Evolutionary conservation across 768 basidiomycete genomes (phyloP).

Genomic region (Psilocybe tampanensis): DNA sequence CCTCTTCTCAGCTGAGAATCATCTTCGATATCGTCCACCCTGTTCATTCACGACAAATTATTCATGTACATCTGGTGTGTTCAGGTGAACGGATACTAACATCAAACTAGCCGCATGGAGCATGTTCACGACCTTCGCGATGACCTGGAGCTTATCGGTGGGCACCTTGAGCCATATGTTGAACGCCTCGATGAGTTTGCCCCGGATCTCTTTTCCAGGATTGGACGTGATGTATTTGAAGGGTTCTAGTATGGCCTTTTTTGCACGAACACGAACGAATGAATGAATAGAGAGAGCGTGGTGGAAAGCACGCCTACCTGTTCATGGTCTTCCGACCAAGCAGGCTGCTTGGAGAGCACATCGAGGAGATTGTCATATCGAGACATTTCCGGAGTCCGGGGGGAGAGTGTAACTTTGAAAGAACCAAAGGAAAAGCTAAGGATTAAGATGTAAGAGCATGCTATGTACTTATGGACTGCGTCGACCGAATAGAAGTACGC

Average conservation of each 20-base stretch:
- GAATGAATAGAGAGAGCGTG: background rate
- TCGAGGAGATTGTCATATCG: conserved; percentile 44
- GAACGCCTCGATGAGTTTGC: conserved; percentile 89
- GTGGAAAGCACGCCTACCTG: conserved; percentile 22
- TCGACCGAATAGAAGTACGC: too few species aligned
- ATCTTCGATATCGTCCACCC: conserved; percentile 95
- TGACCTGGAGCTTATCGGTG: conserved; percentile 64
- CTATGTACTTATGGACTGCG: too few species aligned
- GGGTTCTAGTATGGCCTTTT: conserved; percentile 76
- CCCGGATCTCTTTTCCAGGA: conserved; percentile 92
- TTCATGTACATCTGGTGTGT: background rate
- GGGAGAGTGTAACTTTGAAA: too few species aligned
- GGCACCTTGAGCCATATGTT: conserved; percentile 91
- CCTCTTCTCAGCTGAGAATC: conserved; percentile 87
- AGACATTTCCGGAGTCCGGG: conserved; percentile 23
- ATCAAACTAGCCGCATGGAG: conserved; percentile 92
- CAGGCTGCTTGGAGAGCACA: conserved; percentile 30
- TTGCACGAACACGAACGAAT: too few species aligned
- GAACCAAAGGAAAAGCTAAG: background rate
- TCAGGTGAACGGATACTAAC: conserved; percentile 47
- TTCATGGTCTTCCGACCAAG: conserved; percentile 40
- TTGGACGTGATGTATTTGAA: conserved; percentile 81
- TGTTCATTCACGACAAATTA: conserved; percentile 29
- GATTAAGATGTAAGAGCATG: background rate
- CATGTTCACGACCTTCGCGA: conserved; percentile 88